Conservation (phyloP, 257 asterid genomes). For the Nicotiana obtusifolia region DNA sequence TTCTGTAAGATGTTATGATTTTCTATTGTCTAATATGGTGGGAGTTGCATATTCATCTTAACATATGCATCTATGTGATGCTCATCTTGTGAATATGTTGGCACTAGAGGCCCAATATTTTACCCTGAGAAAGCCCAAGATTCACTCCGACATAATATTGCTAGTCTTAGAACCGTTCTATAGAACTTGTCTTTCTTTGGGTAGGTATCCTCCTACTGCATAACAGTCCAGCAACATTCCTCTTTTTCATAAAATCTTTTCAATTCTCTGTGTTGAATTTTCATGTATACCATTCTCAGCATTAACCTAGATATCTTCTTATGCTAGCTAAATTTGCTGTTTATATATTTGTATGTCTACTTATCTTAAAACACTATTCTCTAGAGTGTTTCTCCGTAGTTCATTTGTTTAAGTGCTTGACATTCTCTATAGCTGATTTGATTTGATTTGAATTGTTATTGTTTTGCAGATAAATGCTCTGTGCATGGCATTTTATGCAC, state of each 20-base stretch:
- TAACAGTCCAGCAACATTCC: neutral
- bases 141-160: neutral
- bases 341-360: neutral
- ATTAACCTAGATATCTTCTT: neutral
- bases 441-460: neutral
- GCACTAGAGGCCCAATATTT: neutral
- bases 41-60: neutral
- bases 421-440: neutral
- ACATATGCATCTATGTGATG: neutral
- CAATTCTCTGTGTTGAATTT: neutral
- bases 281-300: neutral
- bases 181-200: neutral
- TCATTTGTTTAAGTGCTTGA: neutral
- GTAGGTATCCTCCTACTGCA: neutral
- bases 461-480: constrained; percentile 75
- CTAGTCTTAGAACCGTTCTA: neutral
- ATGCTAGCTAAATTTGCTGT: neutral
- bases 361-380: neutral
- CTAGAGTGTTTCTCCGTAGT: neutral
- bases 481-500: constrained; percentile 99
- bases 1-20: neutral
- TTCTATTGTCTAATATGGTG: neutral
- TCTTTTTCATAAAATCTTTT: neutral
- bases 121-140: neutral
- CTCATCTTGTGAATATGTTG: neutral